These are phyloP conservation scores for Calonectria henricotiae DNA, from an alignment of 2,329 filamentous ascomycete genomes.

Conservation along the genomic window DNA sequence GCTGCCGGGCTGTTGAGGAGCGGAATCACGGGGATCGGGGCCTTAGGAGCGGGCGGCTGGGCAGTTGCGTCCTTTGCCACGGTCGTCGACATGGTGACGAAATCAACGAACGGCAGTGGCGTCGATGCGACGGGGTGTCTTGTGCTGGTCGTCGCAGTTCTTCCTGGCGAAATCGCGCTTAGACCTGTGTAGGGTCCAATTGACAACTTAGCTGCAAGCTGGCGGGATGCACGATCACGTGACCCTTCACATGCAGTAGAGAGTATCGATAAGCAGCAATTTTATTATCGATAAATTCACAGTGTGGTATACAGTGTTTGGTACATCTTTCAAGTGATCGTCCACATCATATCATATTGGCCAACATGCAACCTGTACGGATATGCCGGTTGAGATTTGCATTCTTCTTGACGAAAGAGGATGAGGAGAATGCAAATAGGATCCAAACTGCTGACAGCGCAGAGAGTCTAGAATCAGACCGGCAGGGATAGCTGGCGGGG, in stretches of 20 bases:
- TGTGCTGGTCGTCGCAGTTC: constrained; percentile 42
- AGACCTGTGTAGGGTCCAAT: constrained; percentile 21
- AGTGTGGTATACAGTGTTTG: not conserved
- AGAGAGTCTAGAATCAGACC: constrained; percentile 1
- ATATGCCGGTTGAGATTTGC: not conserved
- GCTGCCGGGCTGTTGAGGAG: constrained; percentile 60
- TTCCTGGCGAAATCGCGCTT: constrained; percentile 27
- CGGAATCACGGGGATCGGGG: constrained; percentile 58
- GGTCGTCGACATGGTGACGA: constrained; percentile 60
- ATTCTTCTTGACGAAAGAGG: constrained; percentile 4
- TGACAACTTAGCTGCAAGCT: constrained; percentile 40
- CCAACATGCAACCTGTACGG: not conserved
- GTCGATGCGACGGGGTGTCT: constrained; percentile 39
- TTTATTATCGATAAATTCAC: not conserved
- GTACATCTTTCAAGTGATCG: constrained; percentile 13
- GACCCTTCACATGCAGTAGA: constrained; percentile 42
- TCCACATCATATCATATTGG: constrained; percentile 15
- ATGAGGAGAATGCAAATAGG: not conserved
- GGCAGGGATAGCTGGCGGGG: not conserved
- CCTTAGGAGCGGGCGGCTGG: constrained; percentile 51
- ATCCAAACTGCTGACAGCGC: not conserved
- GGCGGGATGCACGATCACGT: constrained; percentile 41
- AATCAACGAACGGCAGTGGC: constrained; percentile 57
- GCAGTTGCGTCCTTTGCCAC: constrained; percentile 53
- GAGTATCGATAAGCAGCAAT: not conserved